Base-by-base conservation (phyloP, 2,329 filamentous ascomycete species). In the Paramyrothecium sp. region DNA sequence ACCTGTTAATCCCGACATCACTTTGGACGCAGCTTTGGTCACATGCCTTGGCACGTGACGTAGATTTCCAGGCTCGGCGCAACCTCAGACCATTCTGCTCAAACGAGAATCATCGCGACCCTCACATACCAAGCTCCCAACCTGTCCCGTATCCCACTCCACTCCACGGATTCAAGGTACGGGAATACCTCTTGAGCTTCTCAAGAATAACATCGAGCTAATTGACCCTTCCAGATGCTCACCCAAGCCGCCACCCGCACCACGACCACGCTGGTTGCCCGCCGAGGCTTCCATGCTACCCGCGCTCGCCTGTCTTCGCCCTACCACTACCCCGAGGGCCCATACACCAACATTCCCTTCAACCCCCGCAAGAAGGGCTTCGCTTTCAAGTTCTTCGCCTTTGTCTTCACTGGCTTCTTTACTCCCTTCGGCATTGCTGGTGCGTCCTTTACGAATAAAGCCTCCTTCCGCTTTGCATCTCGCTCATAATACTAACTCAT, bases 261-360 rank as follows among this genome's bases (percentile, higher is more conserved):
- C 75, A 86, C 88, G 74, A 86, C 87, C 73, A 80, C 84, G 65
- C 76, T 88, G 73, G 82, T 92, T 80, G 85, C 89, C 84, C 92
- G 92, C 82, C 93, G 95, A 78, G 92, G 89, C 81, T 97, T 99
- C 89, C 89, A 92, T 78, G 87, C 91, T 72, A 96, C 94, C 75
- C 91, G 91, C 72, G 79, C 89, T 74, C 92, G 91, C 77, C 81
- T 96, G 75, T 86, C 83, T 69, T 96, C 91, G 75, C 93, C 93
- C 63, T 97, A 96, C 89, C 95, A 99, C 85, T 99, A 99, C 83
- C 89, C 94, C 69, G 94, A 98, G 83, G 95, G 94, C 65, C 91
- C 94, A 72, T 90, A 92, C 79, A 89, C 85, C 83, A 98, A 97
- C 86, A 80, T 99, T 65, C 95, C 95, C 66, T 99, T 99, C 88